Percentiles rank a stretch among this genome's conserved stretches.
These are phyloP conservation scores for Scutellaria barbata DNA, from an alignment of 257 asterid species.

Conservation along the genomic window DNA sequence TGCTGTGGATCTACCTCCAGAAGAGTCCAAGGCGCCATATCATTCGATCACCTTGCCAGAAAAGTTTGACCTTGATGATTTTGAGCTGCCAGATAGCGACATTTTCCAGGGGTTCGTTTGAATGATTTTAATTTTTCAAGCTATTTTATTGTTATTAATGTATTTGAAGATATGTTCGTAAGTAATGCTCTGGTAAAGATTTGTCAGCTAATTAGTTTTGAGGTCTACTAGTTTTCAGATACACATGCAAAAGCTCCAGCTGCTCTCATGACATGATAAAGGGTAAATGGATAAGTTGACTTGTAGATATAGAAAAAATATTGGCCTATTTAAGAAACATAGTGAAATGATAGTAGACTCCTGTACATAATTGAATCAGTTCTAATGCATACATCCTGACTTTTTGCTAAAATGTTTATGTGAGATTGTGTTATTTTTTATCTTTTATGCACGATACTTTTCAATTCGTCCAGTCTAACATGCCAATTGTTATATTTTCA, in stretches of 20 bases:
- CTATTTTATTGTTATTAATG: constrained; percentile 20
- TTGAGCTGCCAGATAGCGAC: constrained; percentile 92
- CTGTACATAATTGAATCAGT: constrained; percentile 19
- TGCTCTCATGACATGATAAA: background rate
- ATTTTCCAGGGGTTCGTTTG: constrained; percentile 77
- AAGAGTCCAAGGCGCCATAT: constrained; percentile 96
- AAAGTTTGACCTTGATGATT: constrained; percentile 96
- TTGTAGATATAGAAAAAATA: constrained; percentile 11
- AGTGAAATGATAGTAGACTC: constrained; percentile 12
- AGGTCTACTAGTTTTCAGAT: constrained; percentile 4
- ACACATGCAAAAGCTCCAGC: background rate
- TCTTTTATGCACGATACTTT: constrained; percentile 18
- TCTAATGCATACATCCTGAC: constrained; percentile 27
- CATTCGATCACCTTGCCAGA: constrained; percentile 96
- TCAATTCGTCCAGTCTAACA: constrained; percentile 35
- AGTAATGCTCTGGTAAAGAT: constrained; percentile 25
- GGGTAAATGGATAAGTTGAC: constrained; percentile 10
- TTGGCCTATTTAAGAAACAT: constrained; percentile 17
- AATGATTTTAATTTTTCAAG: constrained; percentile 10
- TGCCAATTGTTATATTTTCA: constrained; percentile 49
- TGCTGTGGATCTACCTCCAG: constrained; percentile 95
- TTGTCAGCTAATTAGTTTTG: constrained; percentile 21
- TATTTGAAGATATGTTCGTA: constrained; percentile 26
- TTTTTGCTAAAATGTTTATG: constrained; percentile 21
- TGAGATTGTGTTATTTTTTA: constrained; percentile 7